A percentile compares a stretch with the other conserved stretches of the same genome.
Conservation (phyloP, 208 protist species). For the Tetramitus jugosus region DNA sequence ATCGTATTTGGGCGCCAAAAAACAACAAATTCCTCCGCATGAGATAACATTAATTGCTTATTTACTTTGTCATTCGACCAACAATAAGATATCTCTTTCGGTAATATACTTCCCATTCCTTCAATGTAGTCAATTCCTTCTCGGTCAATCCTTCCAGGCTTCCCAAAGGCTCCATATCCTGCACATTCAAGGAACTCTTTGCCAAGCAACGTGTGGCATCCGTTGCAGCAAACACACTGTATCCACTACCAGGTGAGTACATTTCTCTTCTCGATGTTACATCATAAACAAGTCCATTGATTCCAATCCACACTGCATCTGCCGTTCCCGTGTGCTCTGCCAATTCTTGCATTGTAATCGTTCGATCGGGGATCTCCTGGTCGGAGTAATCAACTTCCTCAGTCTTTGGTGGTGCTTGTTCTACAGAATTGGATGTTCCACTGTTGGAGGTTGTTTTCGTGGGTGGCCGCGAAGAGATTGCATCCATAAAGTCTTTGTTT, state of each 20-base stretch:
- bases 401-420: background rate
- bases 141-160: background rate
- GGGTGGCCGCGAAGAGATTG: no score
- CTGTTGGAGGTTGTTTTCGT: no score
- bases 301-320: background rate
- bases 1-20: no score
- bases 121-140: background rate
- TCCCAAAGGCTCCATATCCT: slow-evolving; percentile 12
- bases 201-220: background rate
- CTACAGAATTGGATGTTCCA: no score
- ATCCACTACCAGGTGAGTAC: background rate
- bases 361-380: background rate
- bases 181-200: background rate
- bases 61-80: slow-evolving; percentile 1
- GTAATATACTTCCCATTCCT: background rate
- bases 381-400: background rate
- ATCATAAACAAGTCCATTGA: background rate
- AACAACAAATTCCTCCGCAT: no score
- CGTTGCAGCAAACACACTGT: slow-evolving; percentile 2
- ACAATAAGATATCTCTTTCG: slow-evolving; percentile 8
- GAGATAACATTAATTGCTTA: no score
- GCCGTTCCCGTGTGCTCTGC: background rate
- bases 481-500: no score
- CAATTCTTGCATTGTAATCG: background rate
- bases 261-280: slow-evolving; percentile 9